These are phyloP conservation scores for Ophiobolus disseminans DNA, from an alignment of 2,329 filamentous ascomycete species.

Conservation along the genomic window DNA sequence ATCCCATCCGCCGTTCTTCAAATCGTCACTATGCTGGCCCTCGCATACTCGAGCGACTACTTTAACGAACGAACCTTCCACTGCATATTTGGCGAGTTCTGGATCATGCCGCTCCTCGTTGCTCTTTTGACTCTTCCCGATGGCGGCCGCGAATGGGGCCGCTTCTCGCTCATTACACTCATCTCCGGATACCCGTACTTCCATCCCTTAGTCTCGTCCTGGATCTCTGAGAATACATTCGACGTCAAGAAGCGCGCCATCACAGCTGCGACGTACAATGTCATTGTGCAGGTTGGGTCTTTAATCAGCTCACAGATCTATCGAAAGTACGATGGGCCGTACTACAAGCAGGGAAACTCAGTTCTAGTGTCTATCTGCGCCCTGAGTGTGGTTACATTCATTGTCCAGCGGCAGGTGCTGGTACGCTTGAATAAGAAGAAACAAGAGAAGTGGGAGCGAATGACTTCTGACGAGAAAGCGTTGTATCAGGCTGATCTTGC, in stretches of 20 bases:
- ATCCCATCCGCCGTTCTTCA: conserved; percentile 56
- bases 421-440: conserved; percentile 35
- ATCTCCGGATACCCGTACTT: conserved; percentile 52
- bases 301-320: conserved; percentile 57
- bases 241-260: conserved; percentile 68
- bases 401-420: conserved; percentile 57
- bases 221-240: conserved; percentile 69
- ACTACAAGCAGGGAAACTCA: conserved; percentile 62
- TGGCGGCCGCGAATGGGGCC: conserved; percentile 46
- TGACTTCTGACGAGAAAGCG: conserved; percentile 58
- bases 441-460: conserved; percentile 57
- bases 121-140: conserved; percentile 46
- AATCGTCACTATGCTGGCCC: conserved; percentile 57
- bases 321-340: conserved; percentile 60
- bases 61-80: conserved; percentile 62
- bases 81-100: conserved; percentile 51
- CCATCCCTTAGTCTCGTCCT: conserved; percentile 66
- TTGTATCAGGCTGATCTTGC: conserved; percentile 55
- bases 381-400: conserved; percentile 57
- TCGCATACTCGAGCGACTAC: conserved; percentile 55
- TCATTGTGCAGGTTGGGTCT: conserved; percentile 51
- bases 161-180: conserved; percentile 49
- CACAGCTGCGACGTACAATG: conserved; percentile 69
- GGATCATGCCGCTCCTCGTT: conserved; percentile 51
- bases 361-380: conserved; percentile 59